Evolutionary conservation across 768 basidiomycete genomes (phyloP).

Genomic region (Grammothele lineata): DNA sequence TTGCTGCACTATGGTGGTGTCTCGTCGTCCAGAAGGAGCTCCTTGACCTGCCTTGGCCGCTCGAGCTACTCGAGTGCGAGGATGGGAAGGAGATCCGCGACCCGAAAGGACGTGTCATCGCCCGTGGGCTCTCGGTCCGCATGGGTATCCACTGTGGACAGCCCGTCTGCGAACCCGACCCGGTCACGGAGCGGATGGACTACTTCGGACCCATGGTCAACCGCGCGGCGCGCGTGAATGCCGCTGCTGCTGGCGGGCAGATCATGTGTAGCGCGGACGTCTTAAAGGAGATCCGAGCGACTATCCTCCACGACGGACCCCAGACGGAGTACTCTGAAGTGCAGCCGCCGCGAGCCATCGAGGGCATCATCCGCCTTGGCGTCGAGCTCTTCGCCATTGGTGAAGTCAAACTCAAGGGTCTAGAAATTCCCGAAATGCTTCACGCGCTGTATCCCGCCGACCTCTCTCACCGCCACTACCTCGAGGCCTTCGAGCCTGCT

Average conservation of each 20-base stretch:
- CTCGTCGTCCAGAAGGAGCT: conserved; percentile 82
- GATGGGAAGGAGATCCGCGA: conserved; percentile 84
- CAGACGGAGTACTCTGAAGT: conserved; percentile 58
- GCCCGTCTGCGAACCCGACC: conserved; percentile 86
- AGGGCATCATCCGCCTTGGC: conserved; percentile 71
- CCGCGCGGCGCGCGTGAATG: conserved; percentile 80
- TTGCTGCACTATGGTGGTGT: conserved; percentile 88
- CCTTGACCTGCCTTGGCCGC: conserved; percentile 81
- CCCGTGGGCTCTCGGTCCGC: conserved; percentile 87
- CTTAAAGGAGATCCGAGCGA: conserved; percentile 71
- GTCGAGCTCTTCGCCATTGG: conserved; percentile 73
- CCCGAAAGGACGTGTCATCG: conserved; percentile 59
- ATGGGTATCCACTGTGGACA: conserved; percentile 96
- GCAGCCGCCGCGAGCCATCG: conserved; percentile 59
- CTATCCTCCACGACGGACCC: conserved; percentile 46
- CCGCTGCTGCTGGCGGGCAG: conserved; percentile 85
- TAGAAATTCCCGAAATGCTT: conserved; percentile 86
- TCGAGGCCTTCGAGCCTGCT: conserved; percentile 30
- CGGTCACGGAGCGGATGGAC: conserved; percentile 75
- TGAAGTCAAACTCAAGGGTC: conserved; percentile 89
- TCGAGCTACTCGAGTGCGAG: conserved; percentile 88
- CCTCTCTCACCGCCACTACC: conserved; percentile 65
- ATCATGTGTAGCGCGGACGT: conserved; percentile 90
- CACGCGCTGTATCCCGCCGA: conserved; percentile 79
- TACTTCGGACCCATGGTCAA: conserved; percentile 98